A percentile compares a stretch with the other conserved stretches of the same genome.
phyloP scores from a whole-genome alignment of 495 filamentous ascomycete genomes.

The Penicillium desertorum region DNA sequence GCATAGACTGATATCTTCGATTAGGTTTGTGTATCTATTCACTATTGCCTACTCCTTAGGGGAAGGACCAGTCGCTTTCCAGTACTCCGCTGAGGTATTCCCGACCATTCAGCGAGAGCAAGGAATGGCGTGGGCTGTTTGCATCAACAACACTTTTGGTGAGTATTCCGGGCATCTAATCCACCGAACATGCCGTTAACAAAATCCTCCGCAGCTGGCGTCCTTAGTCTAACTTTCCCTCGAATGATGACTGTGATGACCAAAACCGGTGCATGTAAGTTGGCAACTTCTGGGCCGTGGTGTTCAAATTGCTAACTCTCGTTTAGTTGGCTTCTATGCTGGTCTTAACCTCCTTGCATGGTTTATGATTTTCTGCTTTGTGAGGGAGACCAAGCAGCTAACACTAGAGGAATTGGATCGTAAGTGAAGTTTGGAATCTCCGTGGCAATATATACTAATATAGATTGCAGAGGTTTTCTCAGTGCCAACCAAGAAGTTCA shows the following conservation, averaged over 20 bases:
- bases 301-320: neutral
- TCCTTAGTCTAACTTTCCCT: constrained; percentile 54
- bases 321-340: constrained; percentile 49
- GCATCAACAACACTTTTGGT: constrained; percentile 50
- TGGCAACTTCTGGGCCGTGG: neutral
- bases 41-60: constrained; percentile 48
- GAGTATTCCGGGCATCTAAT: constrained; percentile 1
- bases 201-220: constrained; percentile 26
- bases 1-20: neutral
- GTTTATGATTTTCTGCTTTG: constrained; percentile 51
- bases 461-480: constrained; percentile 42
- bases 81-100: constrained; percentile 55
- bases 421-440: constrained; percentile 15
- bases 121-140: constrained; percentile 47
- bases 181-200: constrained; percentile 4
- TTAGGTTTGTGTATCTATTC: constrained; percentile 44
- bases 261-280: constrained; percentile 49
- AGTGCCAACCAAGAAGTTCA: constrained; percentile 44
- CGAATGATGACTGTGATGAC: constrained; percentile 47
- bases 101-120: constrained; percentile 48
- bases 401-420: constrained; percentile 42
- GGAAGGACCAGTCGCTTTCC: constrained; percentile 51
- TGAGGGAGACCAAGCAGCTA: constrained; percentile 51
- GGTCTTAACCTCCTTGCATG: constrained; percentile 52
- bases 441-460: constrained; percentile 16